Conservation (phyloP, 1,284 basidiomycete species). For the Cryptococcus deneoformans region DNA sequence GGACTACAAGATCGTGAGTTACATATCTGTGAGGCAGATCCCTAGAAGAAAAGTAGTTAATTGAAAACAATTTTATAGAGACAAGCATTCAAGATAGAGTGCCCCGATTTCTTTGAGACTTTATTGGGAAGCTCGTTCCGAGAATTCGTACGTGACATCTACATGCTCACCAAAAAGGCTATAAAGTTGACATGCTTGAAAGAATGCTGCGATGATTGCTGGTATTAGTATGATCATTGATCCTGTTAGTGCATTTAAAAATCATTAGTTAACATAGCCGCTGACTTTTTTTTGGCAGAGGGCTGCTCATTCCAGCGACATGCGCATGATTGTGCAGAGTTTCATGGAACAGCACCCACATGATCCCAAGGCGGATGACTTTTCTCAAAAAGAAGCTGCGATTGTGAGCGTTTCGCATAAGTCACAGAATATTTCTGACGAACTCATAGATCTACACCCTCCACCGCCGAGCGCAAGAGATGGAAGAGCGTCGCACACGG, state of each 20-base stretch:
- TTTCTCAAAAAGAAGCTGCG: slow-evolving; percentile 40
- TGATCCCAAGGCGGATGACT: slow-evolving; percentile 34
- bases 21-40: not conserved
- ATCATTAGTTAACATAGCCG: not conserved
- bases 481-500: slow-evolving; percentile 23
- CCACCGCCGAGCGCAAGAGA: slow-evolving; percentile 31
- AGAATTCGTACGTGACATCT: slow-evolving; percentile 39
- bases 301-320: slow-evolving; percentile 31
- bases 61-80: slow-evolving; percentile 16
- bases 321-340: slow-evolving; percentile 36
- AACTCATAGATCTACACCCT: slow-evolving; percentile 38
- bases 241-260: slow-evolving; percentile 20
- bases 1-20: slow-evolving; percentile 38
- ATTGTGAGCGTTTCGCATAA: slow-evolving; percentile 30
- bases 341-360: slow-evolving; percentile 42
- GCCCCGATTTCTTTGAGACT: slow-evolving; percentile 43
- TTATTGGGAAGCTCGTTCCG: slow-evolving; percentile 40
- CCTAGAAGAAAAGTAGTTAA: not conserved
- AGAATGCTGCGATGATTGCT: slow-evolving; percentile 49
- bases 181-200: not conserved
- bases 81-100: slow-evolving; percentile 40
- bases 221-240: slow-evolving; percentile 44
- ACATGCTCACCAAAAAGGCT: not conserved
- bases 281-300: slow-evolving; percentile 10
- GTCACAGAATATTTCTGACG: not conserved